A percentile compares a stretch with the other conserved stretches of the same genome.
phyloP scores from a whole-genome alignment of 2,329 filamentous ascomycete genomes.

The Cytospora schulzeri region DNA sequence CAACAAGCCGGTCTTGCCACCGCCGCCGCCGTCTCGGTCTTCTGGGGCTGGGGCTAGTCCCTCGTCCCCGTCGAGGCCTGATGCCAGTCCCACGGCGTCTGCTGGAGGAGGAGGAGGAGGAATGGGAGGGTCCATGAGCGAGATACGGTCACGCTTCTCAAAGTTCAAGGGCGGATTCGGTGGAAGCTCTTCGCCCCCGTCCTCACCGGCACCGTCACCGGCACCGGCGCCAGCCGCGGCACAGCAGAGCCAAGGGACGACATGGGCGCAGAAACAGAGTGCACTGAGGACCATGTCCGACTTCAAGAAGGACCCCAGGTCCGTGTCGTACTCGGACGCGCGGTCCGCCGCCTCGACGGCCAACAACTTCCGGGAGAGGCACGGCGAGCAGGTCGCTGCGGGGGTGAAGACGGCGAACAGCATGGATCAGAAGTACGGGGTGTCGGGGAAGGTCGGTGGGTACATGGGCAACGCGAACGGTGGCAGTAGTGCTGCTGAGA shows the following conservation, averaged over 20 bases:
- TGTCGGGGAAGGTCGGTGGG: slow-evolving; percentile 44
- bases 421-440: slow-evolving; percentile 64
- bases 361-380: slow-evolving; percentile 70
- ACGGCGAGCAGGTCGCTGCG: slow-evolving; percentile 67
- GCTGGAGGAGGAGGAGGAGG: no score
- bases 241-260: slow-evolving; percentile 52
- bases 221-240: no score
- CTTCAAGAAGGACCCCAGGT: slow-evolving; percentile 62
- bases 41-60: slow-evolving; percentile 21
- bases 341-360: slow-evolving; percentile 60
- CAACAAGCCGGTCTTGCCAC: slow-evolving; percentile 32
- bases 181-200: slow-evolving; percentile 29
- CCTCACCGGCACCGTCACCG: slow-evolving; percentile 37
- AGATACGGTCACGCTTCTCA: slow-evolving; percentile 70
- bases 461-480: slow-evolving; percentile 26
- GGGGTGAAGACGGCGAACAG: slow-evolving; percentile 60
- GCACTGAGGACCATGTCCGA: slow-evolving; percentile 62
- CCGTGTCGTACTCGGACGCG: slow-evolving; percentile 62
- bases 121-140: slow-evolving; percentile 56
- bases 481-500: slow-evolving; percentile 7
- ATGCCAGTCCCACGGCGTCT: not conserved
- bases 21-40: slow-evolving; percentile 26
- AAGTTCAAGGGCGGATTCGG: slow-evolving; percentile 46
- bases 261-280: slow-evolving; percentile 66
- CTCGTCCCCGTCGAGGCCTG: slow-evolving; percentile 17